Evolutionary conservation across 2,329 filamentous ascomycete genomes (phyloP), one percentile per base, ranked within the genome.

Genomic region (Aaosphaeria pasadenensis): DNA sequence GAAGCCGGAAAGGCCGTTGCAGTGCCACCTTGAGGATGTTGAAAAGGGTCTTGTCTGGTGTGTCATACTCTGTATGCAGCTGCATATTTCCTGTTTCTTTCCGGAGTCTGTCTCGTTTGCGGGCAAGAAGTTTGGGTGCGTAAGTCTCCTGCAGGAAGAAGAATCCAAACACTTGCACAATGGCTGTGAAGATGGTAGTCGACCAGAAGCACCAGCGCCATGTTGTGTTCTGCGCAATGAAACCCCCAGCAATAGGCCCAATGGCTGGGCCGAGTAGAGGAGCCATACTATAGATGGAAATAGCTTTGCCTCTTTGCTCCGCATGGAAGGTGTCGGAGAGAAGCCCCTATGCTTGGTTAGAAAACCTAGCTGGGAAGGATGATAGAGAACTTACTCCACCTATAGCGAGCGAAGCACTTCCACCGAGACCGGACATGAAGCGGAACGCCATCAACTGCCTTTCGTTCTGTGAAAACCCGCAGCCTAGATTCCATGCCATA

Each of bases 201-300:
- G 82, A 75, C 70, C 80, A 88, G 71, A 89, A 90, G 6, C 83
- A 80, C 87, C 87, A 90, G 36, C 86, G 78, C 87, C 87, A 90
- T 1, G 78, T 83, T 6, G 78, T 81, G 52, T 79, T 73, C 57
- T 85, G 71, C 0, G 83, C 76, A 28, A 88, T 83, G 61, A 84
- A 88, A 0, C 82, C 84, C 7, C 84, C 85, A 0, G 78, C 77
- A 2, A 88, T 81, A 0, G 85, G 86, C 0, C 85, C 85, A 4
- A 87, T 70, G 1, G 82, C 82, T 3, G 85, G 85, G 0, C 85
- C 85, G 0, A 88, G 76, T 0, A 88, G 72, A 0, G 85, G 85
- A 1, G 79, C 80, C 1, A 87, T 73, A 44, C 75, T 80, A 69
- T 86, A 87, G 36, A 87, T 76, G 2, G 78, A 78, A 47, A 87